Conservation (phyloP, 2,329 filamentous ascomycete genomes). For the Amylocarpus encephaloides region DNA sequence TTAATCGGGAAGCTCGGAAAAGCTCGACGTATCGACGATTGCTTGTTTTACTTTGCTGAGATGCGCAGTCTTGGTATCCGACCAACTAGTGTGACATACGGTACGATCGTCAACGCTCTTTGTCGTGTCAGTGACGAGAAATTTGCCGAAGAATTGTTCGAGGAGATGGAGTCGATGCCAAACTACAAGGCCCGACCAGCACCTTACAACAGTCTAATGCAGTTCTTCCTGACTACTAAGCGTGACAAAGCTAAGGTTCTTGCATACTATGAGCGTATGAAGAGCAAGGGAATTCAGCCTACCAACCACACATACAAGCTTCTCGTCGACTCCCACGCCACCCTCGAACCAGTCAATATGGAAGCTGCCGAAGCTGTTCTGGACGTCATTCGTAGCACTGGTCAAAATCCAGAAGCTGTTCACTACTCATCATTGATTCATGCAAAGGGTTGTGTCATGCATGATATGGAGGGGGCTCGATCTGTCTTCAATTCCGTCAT, state of each 20-base stretch:
- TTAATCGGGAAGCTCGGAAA: constrained; percentile 97
- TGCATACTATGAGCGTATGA: constrained; percentile 92
- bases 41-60: constrained; percentile 94
- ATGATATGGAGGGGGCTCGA: constrained; percentile 80
- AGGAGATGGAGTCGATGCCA: constrained; percentile 97
- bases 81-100: constrained; percentile 95
- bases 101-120: constrained; percentile 94
- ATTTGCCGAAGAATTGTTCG: constrained; percentile 94
- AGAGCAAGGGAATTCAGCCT: constrained; percentile 74
- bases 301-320: constrained; percentile 98
- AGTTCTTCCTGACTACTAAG: constrained; percentile 97
- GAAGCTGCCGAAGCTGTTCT: constrained; percentile 78
- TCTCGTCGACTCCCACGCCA: constrained; percentile 89
- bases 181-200: constrained; percentile 98
- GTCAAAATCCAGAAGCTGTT: constrained; percentile 77
- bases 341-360: constrained; percentile 88
- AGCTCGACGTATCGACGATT: constrained; percentile 95
- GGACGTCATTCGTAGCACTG: constrained; percentile 66
- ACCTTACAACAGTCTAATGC: constrained; percentile 99
- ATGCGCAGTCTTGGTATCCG: constrained; percentile 92
- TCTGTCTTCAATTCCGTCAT: constrained; percentile 78
- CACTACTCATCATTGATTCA: constrained; percentile 96
- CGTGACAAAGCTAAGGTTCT: constrained; percentile 91
- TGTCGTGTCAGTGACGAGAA: constrained; percentile 97
- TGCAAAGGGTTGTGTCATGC: constrained; percentile 87